phyloP scores from a whole-genome alignment of 2,329 filamentous ascomycete genomes.

The Coniosporium tulheliwenetii region DNA sequence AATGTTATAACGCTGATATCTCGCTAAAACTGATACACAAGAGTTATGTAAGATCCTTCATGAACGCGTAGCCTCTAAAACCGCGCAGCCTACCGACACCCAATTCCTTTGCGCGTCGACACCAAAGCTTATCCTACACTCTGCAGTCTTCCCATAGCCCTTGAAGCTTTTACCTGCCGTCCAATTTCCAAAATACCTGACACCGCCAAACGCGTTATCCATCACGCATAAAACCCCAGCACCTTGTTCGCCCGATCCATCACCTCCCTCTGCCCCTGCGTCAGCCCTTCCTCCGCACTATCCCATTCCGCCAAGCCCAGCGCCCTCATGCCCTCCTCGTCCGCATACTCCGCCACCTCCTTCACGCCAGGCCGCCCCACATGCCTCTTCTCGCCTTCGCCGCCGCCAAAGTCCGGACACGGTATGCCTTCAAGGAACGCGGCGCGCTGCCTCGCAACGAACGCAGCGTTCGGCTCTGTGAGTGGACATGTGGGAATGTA shows the following conservation, averaged over 20 bases:
- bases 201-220: background rate
- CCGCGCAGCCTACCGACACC: too few species aligned
- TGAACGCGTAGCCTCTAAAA: too few species aligned
- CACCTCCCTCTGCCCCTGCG: conserved; percentile 33
- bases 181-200: background rate
- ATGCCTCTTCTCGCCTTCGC: conserved; percentile 45
- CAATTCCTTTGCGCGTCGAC: too few species aligned
- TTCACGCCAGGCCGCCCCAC: conserved; percentile 23
- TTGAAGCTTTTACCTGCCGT: too few species aligned
- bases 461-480: conserved; percentile 58
- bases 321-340: conserved; percentile 33
- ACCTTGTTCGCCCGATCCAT: conserved; percentile 37
- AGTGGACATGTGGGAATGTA: conserved; percentile 82
- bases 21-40: too few species aligned
- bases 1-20: too few species aligned
- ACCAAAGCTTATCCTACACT: too few species aligned
- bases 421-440: conserved; percentile 48
- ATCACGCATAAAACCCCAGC: conserved; percentile 27
- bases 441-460: conserved; percentile 54
- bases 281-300: conserved; percentile 29
- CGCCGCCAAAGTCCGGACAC: conserved; percentile 36
- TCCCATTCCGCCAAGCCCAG: conserved; percentile 40
- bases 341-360: conserved; percentile 23
- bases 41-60: too few species aligned
- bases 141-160: too few species aligned